phyloP scores from a whole-genome alignment of 306 rosid species.

The Hippophae rhamnoides region DNA sequence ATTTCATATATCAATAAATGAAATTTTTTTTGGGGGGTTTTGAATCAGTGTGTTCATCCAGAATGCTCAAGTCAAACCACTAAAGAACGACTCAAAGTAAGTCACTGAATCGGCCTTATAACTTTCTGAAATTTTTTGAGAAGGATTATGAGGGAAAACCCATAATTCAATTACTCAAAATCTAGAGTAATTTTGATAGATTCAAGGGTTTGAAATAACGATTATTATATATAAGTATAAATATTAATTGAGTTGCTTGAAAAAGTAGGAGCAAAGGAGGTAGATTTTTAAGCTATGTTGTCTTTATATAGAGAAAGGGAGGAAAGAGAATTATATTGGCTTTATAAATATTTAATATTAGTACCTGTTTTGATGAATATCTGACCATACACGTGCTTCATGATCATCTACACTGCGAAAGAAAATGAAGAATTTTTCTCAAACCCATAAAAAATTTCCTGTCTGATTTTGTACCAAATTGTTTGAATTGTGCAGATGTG shows the following conservation, averaged over 20 bases:
- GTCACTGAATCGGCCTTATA: too few relatives aligned
- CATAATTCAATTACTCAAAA: too few relatives aligned
- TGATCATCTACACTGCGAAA: conserved; percentile 44
- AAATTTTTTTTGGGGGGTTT: too few relatives aligned
- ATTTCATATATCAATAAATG: too few relatives aligned
- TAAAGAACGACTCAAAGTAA: too few relatives aligned
- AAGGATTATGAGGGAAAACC: too few relatives aligned
- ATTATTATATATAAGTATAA: not conserved
- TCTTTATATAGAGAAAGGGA: conserved; percentile 23
- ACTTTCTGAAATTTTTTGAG: too few relatives aligned
- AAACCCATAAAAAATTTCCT: conserved; percentile 25
- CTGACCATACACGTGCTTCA: conserved; percentile 75
- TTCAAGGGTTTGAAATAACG: not conserved
- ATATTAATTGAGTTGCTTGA: not conserved
- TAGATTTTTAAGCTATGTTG: conserved; percentile 15
- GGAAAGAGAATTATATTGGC: conserved; percentile 6
- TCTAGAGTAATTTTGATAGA: not conserved
- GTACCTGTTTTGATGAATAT: conserved; percentile 50
- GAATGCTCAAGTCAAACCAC: too few relatives aligned
- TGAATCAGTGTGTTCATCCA: too few relatives aligned
- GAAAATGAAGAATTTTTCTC: conserved; percentile 26
- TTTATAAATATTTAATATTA: conserved; percentile 20
- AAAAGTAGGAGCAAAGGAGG: conserved; percentile 12
- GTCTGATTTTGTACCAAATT: not conserved
- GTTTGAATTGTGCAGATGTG: too few relatives aligned